A percentile compares a stretch with the other conserved stretches of the same genome.
Evolutionary conservation across 768 basidiomycete species (phyloP).

Genomic region (Suillus brevipes): DNA sequence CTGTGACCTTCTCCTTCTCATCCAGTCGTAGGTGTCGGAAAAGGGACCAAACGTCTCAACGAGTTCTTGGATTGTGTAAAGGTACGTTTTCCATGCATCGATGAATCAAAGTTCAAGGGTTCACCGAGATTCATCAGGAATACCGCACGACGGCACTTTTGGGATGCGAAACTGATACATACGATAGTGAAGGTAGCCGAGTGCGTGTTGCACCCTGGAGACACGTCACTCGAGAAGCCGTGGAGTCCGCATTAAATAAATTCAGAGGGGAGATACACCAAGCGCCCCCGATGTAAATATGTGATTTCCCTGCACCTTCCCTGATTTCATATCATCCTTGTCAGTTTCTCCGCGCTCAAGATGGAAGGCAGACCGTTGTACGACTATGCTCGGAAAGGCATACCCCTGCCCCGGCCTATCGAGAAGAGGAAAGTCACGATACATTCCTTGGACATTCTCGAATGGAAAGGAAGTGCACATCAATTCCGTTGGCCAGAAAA

Average conservation of each 20-base stretch:
- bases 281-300: constrained; percentile 82
- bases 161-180: constrained; percentile 93
- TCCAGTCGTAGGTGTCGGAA: constrained; percentile 84
- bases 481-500: constrained; percentile 74
- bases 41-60: constrained; percentile 83
- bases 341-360: constrained; percentile 94
- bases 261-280: constrained; percentile 91
- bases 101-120: constrained; percentile 14
- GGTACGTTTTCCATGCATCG: constrained; percentile 40
- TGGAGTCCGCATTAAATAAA: constrained; percentile 64
- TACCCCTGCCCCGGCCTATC: constrained; percentile 92
- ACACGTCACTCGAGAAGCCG: constrained; percentile 76
- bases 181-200: constrained; percentile 86
- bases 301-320: not conserved
- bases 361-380: constrained; percentile 97
- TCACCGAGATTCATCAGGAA: constrained; percentile 54
- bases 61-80: constrained; percentile 89
- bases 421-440: constrained; percentile 82
- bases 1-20: not conserved
- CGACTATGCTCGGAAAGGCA: constrained; percentile 91
- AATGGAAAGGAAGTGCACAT: constrained; percentile 81
- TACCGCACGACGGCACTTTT: constrained; percentile 89
- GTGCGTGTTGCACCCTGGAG: constrained; percentile 78
- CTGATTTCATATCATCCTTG: constrained; percentile 11
- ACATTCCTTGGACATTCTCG: constrained; percentile 73